Evolutionary conservation across 371 early-diverging fungal species (phyloP).

Genomic region (Vavraia culicis): DNA sequence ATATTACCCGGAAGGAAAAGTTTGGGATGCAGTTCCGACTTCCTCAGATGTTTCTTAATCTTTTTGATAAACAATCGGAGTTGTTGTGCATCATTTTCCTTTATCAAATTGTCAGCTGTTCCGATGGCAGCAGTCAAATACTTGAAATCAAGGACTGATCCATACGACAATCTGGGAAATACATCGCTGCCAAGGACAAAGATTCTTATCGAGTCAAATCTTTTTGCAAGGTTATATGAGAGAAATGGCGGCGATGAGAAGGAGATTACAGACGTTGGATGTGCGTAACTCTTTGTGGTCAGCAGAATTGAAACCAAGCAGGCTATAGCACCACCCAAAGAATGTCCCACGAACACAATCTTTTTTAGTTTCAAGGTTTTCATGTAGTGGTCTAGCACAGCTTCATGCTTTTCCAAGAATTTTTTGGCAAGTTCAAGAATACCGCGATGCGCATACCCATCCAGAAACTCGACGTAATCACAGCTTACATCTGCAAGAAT

Average conservation of each 20-base stretch:
- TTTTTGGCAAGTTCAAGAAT: constrained; percentile 27
- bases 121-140: constrained; percentile 35
- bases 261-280: too few species aligned
- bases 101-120: constrained; percentile 11
- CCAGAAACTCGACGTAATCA: constrained; percentile 22
- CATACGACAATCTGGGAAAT: constrained; percentile 33
- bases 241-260: constrained; percentile 28
- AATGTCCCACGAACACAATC: constrained; percentile 43
- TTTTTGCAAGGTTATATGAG: constrained; percentile 18
- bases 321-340: constrained; percentile 44
- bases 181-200: constrained; percentile 39
- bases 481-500: constrained; percentile 27
- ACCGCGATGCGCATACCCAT: constrained; percentile 38
- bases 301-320: constrained; percentile 25
- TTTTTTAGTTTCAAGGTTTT: constrained; percentile 6
- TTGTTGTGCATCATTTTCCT: constrained; percentile 10
- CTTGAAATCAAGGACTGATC: constrained; percentile 38
- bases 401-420: constrained; percentile 25
- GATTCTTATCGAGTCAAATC: constrained; percentile 11
- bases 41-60: constrained; percentile 22
- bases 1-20: constrained; percentile 39
- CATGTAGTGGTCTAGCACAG: constrained; percentile 6
- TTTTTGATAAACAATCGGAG: constrained; percentile 25
- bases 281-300: too few species aligned
- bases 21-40: constrained; percentile 24